Conservation (phyloP, 768 basidiomycete genomes). For the Hypsizygus marmoreus region DNA sequence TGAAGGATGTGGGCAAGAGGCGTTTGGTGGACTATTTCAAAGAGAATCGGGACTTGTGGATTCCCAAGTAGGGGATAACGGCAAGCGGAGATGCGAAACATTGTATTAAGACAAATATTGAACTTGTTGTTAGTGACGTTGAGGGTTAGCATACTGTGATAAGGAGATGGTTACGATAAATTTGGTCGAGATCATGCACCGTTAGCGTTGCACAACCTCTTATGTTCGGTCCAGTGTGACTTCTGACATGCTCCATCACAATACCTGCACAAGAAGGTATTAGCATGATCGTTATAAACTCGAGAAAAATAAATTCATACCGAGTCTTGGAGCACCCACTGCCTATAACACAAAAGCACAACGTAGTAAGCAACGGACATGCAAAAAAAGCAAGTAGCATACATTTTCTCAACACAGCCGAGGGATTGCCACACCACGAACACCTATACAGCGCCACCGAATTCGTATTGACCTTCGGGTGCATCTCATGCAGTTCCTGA, state of each 20-base stretch:
- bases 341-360: constrained; percentile 10
- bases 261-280: constrained; percentile 33
- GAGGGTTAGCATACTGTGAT: neutral
- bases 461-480: constrained; percentile 50
- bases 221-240: constrained; percentile 40
- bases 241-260: constrained; percentile 45
- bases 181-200: neutral
- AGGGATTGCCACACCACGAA: constrained; percentile 67
- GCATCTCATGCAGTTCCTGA: constrained; percentile 30
- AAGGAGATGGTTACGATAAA: neutral
- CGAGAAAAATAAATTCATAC: constrained; percentile 8
- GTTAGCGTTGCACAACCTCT: constrained; percentile 28
- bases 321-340: constrained; percentile 28
- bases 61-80: neutral
- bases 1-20: constrained; percentile 9
- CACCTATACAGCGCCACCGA: constrained; percentile 58
- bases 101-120: too few relatives aligned
- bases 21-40: neutral
- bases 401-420: constrained; percentile 57
- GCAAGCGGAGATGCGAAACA: neutral
- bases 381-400: constrained; percentile 11
- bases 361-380: neutral
- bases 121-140: neutral
- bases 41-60: neutral
- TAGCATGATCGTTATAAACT: neutral